Base-by-base conservation (phyloP, 768 basidiomycete genomes). In the Boletus eberwhitei region DNA sequence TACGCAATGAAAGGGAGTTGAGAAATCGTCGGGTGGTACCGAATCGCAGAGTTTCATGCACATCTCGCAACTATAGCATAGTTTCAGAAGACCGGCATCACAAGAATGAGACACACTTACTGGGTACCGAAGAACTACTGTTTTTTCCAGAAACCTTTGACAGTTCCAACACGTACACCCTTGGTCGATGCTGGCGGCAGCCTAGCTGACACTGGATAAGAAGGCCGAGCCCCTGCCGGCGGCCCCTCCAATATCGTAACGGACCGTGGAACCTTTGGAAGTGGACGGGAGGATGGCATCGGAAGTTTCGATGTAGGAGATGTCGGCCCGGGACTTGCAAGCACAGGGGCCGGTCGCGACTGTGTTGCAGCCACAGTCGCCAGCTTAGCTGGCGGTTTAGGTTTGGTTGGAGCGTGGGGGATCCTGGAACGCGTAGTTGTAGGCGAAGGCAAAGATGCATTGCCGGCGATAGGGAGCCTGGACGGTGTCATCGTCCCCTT, bases 81-180 rank as follows among this genome's bases (percentile, higher is more conserved):
- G 43, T 6, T 44, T 52, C 6, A 53, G 40, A 59, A 48, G 17
- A 11, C 7, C 5, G 19, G 16, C 26, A 42, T 19, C 5, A 12
- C 31, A 40, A 19, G 5, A 29, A 37, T n/a, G 11, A 21, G 13
- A 3, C 2, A 1, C 39, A 52, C 64, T 54, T 53, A 64, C 66
- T 22, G 39, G 34, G 31, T 38, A 32, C 29, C 19, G 21, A 29
- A 26, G 31, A 39, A 43, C 52, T 39, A 71, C 26, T 61, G 59
- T 51, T 65, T 56, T 41, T 63, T 69, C 68, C 70, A 71, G 58
- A 70, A 69, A 22, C 68, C 68, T 39, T 44, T 71, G 53, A 69
- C 68, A 21, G 70, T 71, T 34, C 45, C 59, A 43, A 58, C 56
- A 12, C 67, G 67, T 6, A 52, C 16, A 14, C 40, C 45, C 41